These are phyloP conservation scores for Begonia peltatifolia DNA, from an alignment of 306 rosid species.

Conservation along the genomic window DNA sequence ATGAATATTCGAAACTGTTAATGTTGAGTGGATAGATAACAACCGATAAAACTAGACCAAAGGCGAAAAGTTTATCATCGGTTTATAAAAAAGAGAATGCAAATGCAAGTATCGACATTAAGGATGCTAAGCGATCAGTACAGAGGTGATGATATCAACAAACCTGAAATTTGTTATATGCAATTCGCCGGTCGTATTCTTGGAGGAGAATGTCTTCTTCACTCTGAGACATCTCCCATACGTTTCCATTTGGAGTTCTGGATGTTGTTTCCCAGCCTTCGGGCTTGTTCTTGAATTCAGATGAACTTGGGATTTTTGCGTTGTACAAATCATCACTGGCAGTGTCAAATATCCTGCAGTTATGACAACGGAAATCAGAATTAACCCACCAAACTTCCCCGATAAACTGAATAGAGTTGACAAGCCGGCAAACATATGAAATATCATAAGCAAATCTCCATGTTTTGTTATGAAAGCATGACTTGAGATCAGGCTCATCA, in stretches of 20 bases:
- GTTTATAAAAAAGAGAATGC: too few species aligned
- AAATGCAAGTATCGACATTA: too few species aligned
- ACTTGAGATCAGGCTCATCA: too few species aligned
- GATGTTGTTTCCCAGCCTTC: conserved; percentile 96
- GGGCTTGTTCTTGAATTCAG: conserved; percentile 67
- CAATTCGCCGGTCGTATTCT: conserved; percentile 86
- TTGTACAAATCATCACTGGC: conserved; percentile 38
- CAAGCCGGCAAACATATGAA: too few species aligned
- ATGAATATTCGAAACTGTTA: too few species aligned
- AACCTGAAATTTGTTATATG: conserved; percentile 93
- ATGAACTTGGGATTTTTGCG: conserved; percentile 32
- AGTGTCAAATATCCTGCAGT: conserved; percentile 63
- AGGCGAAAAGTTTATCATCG: too few species aligned
- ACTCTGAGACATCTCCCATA: conserved; percentile 96
- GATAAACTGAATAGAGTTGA: too few species aligned
- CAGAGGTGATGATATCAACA: not conserved
- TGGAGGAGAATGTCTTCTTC: conserved; percentile 93
- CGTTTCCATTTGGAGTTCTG: conserved; percentile 54
- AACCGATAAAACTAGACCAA: too few species aligned
- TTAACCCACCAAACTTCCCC: conserved; percentile 1
- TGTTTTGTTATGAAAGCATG: too few species aligned
- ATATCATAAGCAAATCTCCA: too few species aligned
- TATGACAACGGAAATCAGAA: conserved; percentile 10
- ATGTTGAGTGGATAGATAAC: too few species aligned
- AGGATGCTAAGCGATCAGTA: too few species aligned